Evolutionary conservation across 371 early-diverging fungal species (phyloP), one percentile per base, ranked within the genome.

Genomic region (Circinella umbellata): DNA sequence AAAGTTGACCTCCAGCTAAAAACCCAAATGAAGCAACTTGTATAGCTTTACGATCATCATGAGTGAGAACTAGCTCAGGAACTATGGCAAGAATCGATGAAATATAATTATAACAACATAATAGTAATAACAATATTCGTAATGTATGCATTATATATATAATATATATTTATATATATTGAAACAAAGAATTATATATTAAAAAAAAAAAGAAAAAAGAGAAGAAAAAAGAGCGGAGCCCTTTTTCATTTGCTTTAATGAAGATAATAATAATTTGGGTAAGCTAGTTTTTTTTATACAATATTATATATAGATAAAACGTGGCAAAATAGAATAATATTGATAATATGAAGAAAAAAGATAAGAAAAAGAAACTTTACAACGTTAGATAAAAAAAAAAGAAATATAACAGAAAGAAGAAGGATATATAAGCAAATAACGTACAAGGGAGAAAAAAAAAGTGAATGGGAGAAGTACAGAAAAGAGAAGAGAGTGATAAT

Each of bases 21-120:
- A 85, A 87, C 0, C 87, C 87, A 69, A 87, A 87, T 20, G 79
- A 71, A 9, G 85, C 86, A 9, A 83, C 82, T 54, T 67, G 70
- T 35, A 86, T 67, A 18, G 78, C 63, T 17, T 69, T 73, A 9
- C 86, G 79, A 48, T 76, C 75, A 71, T 86, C 86, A 11, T 82
- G 63, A 47, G 75, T 67, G 38, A 86, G 71, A 15, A 79, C 53
- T 9, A 86, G 69, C 60, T 79, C 78, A 4, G 84, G 83, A 7
- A 39, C 36, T 55, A 66, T 54, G 0, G 60, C 62, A 38, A 38
- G 18, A 11, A 42, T 42, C 34, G 59, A 27, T 27, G 27, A 27
- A 27, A 27, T 27, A 27, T 38, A 4, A 53, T 6, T 38, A 46
- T 42, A 47, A 46, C 46, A 67, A 35, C 49, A 27, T 48, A 54